phyloP scores from a whole-genome alignment of 2,329 filamentous ascomycete genomes.

The Pseudogymnoascus sp. region DNA sequence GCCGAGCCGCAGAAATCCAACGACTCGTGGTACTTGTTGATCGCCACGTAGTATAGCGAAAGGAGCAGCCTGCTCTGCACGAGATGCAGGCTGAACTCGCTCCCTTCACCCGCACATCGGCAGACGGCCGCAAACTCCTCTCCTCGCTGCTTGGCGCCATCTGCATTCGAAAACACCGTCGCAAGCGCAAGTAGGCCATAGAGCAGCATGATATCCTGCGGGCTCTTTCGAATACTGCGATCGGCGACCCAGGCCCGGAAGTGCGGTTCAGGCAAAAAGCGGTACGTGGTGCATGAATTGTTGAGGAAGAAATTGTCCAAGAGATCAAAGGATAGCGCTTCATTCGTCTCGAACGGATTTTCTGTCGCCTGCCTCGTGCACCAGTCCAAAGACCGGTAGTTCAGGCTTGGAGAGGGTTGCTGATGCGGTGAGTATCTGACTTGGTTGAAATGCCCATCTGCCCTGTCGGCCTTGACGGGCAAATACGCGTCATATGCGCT shows the following conservation, averaged over 20 bases:
- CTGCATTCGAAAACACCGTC: constrained; percentile 42
- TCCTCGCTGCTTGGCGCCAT: constrained; percentile 36
- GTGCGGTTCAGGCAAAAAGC: constrained; percentile 44
- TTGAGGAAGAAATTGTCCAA: constrained; percentile 49
- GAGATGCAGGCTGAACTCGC: constrained; percentile 51
- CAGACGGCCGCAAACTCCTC: constrained; percentile 46
- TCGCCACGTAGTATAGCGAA: constrained; percentile 55
- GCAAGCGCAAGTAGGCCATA: constrained; percentile 52
- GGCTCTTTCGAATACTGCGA: constrained; percentile 35
- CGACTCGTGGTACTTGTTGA: constrained; percentile 48
- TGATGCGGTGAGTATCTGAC: background rate
- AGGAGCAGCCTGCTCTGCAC: constrained; percentile 61
- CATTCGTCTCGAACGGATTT: constrained; percentile 45
- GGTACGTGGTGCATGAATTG: constrained; percentile 44
- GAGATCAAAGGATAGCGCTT: constrained; percentile 41
- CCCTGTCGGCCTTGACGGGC: background rate
- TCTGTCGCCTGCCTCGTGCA: constrained; percentile 27
- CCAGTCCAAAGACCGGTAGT: background rate
- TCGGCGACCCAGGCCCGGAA: constrained; percentile 47
- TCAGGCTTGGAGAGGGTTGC: constrained; percentile 7
- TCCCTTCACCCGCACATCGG: constrained; percentile 44
- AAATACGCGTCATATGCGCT: constrained; percentile 24
- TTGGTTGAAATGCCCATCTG: background rate
- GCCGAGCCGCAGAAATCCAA: constrained; percentile 58
- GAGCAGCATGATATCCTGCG: constrained; percentile 49